Evolutionary conservation across 2,329 filamentous ascomycete species (phyloP).

Genomic region (Colletotrichum sp.): DNA sequence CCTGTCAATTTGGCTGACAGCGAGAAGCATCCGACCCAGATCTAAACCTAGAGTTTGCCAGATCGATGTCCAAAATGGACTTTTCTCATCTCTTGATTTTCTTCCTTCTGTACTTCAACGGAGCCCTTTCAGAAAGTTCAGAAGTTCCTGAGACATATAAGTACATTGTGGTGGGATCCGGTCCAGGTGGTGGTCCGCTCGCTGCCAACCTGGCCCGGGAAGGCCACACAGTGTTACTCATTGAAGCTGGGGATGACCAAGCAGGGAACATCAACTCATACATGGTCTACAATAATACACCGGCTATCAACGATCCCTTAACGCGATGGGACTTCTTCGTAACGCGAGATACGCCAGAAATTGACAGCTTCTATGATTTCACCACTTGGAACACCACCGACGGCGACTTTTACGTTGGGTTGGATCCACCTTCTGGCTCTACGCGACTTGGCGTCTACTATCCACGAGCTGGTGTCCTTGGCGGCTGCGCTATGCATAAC

Average conservation of each 20-base stretch:
- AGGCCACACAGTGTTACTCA: neutral
- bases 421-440: slow-evolving; percentile 41
- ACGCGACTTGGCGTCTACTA: slow-evolving; percentile 48
- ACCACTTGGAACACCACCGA: slow-evolving; percentile 38
- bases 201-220: neutral
- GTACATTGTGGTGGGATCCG: neutral
- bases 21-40: neutral
- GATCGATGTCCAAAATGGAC: neutral
- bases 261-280: neutral
- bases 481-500: slow-evolving; percentile 63
- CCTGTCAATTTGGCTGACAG: neutral
- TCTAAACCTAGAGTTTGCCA: neutral
- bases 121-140: neutral
- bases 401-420: slow-evolving; percentile 33
- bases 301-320: neutral
- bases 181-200: neutral
- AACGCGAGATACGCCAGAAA: slow-evolving; percentile 54
- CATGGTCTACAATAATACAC: neutral
- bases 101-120: neutral
- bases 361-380: slow-evolving; percentile 55
- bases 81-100: neutral
- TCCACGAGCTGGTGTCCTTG: slow-evolving; percentile 49
- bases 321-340: slow-evolving; percentile 65
- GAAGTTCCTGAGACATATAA: neutral
- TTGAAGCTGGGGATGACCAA: neutral